Base-by-base conservation (phyloP, 1,139 yeast species). In the Geotrichum phurueaensis region DNA sequence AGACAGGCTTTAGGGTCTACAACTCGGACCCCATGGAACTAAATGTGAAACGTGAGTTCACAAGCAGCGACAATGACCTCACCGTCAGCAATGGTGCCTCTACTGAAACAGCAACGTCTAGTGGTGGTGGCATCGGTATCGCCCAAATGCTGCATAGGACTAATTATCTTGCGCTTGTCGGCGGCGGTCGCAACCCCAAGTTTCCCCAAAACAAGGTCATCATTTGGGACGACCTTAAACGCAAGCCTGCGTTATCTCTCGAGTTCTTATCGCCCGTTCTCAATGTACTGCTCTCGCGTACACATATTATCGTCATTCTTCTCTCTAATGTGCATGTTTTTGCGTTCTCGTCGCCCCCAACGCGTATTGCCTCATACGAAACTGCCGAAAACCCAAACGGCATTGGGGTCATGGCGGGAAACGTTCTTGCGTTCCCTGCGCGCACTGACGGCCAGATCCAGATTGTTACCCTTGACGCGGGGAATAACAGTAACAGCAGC, bases 191-290 rank as follows among this genome's bases (percentile, higher is more conserved):
- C 63, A 80, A 81, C 63, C 97, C 97, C 45, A 80, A 83, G 66
- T 88, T 84, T 69, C 88, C 96, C 1, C 80, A 83, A 66, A 89
- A 89, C 73, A 87, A 87, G 70, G 75, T 76, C 56, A 81, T 90
- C 43, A 86, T 92, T 18, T 92, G 97, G 97, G 97, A 92, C 73
- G 98, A 92, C 71, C 73, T 89, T 64, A 88, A 89, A 72, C 81
- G 87, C 59, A 85, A 85, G 67, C 85, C 85, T 53, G 87, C 92
- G n/a, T 78, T 89, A 31, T 81, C 83, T 39, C 75, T 92, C 62
- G 95, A 88, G 71, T 90, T 91, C 69, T 79, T 81, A 76, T 82
- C 85, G 54, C 89, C 94, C 0, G 86, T 92, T 1, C 74, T 87
- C 59, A 85, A 87, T 67, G 91, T 89, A 4, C 78, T 87, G 56